These are phyloP conservation scores for Salvia sclarea DNA, from an alignment of 305 asterid genomes.

Conservation along the genomic window DNA sequence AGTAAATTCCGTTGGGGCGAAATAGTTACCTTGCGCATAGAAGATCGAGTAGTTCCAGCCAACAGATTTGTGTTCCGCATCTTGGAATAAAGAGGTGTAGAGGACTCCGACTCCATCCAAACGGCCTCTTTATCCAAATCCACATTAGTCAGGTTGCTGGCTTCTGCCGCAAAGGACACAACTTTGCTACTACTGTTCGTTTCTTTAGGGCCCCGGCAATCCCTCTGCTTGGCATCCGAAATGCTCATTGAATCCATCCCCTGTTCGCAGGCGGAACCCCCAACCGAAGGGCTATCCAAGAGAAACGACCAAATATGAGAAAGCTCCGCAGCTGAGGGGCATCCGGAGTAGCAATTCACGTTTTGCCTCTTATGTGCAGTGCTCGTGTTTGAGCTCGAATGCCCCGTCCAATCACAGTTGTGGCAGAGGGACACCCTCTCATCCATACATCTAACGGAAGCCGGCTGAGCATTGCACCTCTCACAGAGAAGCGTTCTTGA, in stretches of 20 bases:
- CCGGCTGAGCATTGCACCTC: constrained; percentile 81
- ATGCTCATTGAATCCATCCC: constrained; percentile 65
- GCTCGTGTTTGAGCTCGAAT: constrained; percentile 45
- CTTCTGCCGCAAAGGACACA: constrained; percentile 33
- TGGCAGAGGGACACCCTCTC: constrained; percentile 83
- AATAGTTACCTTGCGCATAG: constrained; percentile 50
- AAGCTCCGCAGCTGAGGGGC: constrained; percentile 84
- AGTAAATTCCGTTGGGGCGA: neutral
- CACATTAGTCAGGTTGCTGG: constrained; percentile 26
- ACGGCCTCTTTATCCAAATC: constrained; percentile 41
- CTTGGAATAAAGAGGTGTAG: constrained; percentile 27
- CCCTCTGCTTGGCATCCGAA: constrained; percentile 36
- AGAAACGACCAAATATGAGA: constrained; percentile 73
- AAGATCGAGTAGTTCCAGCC: constrained; percentile 43
- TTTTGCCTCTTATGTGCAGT: constrained; percentile 68
- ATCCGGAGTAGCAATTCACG: constrained; percentile 73
- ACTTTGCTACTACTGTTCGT: constrained; percentile 38
- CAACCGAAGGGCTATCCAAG: constrained; percentile 50
- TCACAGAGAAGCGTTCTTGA: constrained; percentile 84
- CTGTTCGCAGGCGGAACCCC: constrained; percentile 56
- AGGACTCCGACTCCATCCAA: constrained; percentile 53
- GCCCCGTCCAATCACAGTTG: constrained; percentile 79
- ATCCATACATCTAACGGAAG: constrained; percentile 66
- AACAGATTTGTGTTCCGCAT: constrained; percentile 29
- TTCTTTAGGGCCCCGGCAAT: constrained; percentile 39